phyloP scores from a whole-genome alignment of 2,329 filamentous ascomycete genomes.

The Dactylella cylindrospora region DNA sequence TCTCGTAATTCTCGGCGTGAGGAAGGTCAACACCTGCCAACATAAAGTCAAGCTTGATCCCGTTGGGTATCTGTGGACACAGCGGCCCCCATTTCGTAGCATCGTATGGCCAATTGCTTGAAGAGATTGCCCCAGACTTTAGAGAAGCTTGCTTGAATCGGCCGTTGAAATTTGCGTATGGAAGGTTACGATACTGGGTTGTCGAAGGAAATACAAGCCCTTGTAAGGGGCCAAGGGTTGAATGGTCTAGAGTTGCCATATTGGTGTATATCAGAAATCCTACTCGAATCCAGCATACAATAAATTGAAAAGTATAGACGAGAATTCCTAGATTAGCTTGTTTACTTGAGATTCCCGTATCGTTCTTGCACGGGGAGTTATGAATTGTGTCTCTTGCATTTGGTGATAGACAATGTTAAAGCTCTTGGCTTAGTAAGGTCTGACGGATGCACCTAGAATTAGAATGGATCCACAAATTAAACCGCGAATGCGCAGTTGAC shows the following conservation, averaged over 20 bases:
- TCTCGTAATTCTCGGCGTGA: constrained; percentile 37
- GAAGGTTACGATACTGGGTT: constrained; percentile 51
- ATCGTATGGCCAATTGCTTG: constrained; percentile 47
- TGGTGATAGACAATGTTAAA: background rate
- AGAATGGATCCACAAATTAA: no score
- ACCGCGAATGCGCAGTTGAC: no score
- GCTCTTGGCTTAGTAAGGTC: no score
- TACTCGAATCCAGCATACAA: background rate
- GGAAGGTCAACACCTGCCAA: constrained; percentile 23
- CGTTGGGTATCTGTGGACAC: constrained; percentile 51
- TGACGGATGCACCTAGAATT: no score
- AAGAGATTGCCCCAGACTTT: constrained; percentile 17
- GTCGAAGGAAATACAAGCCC: constrained; percentile 21
- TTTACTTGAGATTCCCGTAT: background rate
- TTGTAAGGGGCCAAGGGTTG: constrained; percentile 11
- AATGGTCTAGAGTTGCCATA: constrained; percentile 11
- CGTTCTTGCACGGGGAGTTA: no score
- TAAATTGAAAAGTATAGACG: background rate
- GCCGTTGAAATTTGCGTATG: constrained; percentile 51
- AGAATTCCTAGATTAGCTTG: background rate
- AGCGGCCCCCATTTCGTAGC: constrained; percentile 52
- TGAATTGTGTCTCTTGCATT: no score
- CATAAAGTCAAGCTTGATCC: constrained; percentile 41
- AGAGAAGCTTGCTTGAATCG: constrained; percentile 50
- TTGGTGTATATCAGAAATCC: background rate